A percentile compares a stretch with the other conserved stretches of the same genome.
Conservation (phyloP, 768 basidiomycete genomes). For the Pleurotus cornucopiae region DNA sequence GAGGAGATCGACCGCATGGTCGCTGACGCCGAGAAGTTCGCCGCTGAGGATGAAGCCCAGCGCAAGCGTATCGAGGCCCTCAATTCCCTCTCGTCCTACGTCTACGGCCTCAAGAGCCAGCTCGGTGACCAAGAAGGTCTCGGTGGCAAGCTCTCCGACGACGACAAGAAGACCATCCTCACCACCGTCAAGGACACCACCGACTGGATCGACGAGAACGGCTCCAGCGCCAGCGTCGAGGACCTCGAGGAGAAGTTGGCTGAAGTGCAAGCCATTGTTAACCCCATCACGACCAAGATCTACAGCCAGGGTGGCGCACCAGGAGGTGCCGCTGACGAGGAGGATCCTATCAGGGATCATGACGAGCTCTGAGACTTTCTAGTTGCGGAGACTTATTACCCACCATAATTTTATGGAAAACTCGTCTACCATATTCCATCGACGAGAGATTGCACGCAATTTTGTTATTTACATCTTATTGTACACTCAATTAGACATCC, state of each 20-base stretch:
- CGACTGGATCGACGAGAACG: slow-evolving; percentile 90
- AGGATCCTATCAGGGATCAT: slow-evolving; percentile 37
- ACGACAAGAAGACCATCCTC: slow-evolving; percentile 82
- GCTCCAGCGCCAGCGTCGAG: slow-evolving; percentile 70
- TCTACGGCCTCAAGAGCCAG: slow-evolving; percentile 86
- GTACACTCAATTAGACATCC: slow-evolving; percentile 5
- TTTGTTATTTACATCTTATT: slow-evolving; percentile 5
- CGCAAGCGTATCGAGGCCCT: slow-evolving; percentile 84
- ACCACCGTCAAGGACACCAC: slow-evolving; percentile 81
- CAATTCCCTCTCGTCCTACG: slow-evolving; percentile 74
- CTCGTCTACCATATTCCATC: background rate
- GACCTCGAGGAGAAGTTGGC: slow-evolving; percentile 90
- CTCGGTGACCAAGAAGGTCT: slow-evolving; percentile 84
- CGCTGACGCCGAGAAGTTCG: slow-evolving; percentile 88
- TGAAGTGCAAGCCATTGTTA: slow-evolving; percentile 71
- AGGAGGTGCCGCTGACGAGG: slow-evolving; percentile 25
- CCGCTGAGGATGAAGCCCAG: slow-evolving; percentile 59
- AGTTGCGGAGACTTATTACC: background rate
- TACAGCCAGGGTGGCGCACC: slow-evolving; percentile 42
- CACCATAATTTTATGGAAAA: background rate
- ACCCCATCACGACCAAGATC: slow-evolving; percentile 84
- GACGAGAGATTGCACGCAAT: background rate
- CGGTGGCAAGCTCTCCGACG: slow-evolving; percentile 80
- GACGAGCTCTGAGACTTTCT: slow-evolving; percentile 38
- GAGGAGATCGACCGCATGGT: slow-evolving; percentile 98